A percentile compares a stretch with the other conserved stretches of the same genome.
Conservation (phyloP, 495 filamentous ascomycete genomes). For the Durotheca rogersii region DNA sequence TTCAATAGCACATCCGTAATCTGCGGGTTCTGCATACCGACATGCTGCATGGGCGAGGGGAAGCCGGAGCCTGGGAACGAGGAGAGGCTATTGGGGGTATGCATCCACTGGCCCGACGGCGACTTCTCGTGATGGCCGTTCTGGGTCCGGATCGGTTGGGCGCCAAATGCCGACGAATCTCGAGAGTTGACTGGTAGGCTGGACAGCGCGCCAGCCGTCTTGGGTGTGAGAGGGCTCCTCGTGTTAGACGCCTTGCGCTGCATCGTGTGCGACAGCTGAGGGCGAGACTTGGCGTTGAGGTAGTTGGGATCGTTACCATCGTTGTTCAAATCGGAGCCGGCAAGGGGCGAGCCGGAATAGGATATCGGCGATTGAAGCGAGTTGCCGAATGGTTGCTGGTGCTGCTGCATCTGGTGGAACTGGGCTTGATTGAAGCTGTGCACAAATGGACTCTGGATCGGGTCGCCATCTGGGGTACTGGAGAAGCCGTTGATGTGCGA, state of each 20-base stretch:
- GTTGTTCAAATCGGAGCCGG: conserved; percentile 58
- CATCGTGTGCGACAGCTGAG: conserved; percentile 59
- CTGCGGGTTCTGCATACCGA: conserved; percentile 46
- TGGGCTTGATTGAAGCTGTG: conserved; percentile 74
- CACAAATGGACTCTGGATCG: conserved; percentile 83
- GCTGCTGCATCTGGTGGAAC: conserved; percentile 63
- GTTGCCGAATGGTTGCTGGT: conserved; percentile 53
- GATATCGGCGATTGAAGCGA: conserved; percentile 54
- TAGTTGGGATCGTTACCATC: conserved; percentile 50
- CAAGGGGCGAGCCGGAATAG: conserved; percentile 52
- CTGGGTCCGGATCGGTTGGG: conserved; percentile 70
- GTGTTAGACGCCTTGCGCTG: conserved; percentile 68
- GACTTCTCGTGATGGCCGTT: conserved; percentile 76
- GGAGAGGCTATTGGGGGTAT: conserved; percentile 72
- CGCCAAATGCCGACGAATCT: conserved; percentile 54
- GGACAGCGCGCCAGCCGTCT: conserved; percentile 54
- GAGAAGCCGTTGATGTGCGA: conserved; percentile 73
- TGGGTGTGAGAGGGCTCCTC: conserved; percentile 77
- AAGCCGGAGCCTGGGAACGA: conserved; percentile 83
- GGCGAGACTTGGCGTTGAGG: conserved; percentile 56
- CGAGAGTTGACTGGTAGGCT: conserved; percentile 41
- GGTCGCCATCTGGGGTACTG: conserved; percentile 81
- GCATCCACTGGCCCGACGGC: conserved; percentile 74
- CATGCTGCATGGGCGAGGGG: conserved; percentile 60
- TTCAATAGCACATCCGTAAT: conserved; percentile 56